A percentile compares a stretch with the other conserved stretches of the same genome.
Evolutionary conservation across 257 asterid species (phyloP).

Genomic region (Penstemon newberryi): DNA sequence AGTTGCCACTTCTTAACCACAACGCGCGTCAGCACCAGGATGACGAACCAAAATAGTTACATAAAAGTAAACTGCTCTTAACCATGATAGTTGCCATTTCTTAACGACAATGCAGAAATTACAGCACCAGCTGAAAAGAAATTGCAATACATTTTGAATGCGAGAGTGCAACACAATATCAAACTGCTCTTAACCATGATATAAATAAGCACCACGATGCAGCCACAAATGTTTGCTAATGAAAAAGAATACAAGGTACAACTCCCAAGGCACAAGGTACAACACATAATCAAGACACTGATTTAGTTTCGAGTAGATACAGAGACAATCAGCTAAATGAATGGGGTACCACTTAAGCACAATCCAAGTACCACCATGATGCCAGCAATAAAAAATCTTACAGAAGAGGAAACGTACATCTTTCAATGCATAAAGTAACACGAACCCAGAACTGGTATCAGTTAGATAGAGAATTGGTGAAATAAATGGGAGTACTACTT

Average conservation of each 20-base stretch:
- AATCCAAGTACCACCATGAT: neutral
- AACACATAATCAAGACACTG: neutral
- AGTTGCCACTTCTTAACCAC: no score
- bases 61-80: no score
- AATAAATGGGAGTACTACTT: no score
- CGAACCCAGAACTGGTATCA: neutral
- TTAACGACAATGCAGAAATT: no score
- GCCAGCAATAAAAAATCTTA: neutral
- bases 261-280: neutral
- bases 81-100: no score
- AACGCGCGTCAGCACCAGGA: no score
- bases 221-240: neutral
- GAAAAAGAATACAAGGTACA: constrained; percentile 1
- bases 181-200: no score
- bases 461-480: no score
- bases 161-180: no score
- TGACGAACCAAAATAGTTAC: no score
- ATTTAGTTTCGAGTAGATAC: neutral
- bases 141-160: no score
- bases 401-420: constrained; percentile 1
- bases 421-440: constrained; percentile 14
- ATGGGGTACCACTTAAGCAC: neutral
- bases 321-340: neutral
- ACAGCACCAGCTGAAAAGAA: no score
- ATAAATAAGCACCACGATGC: neutral